Conservation (phyloP, 495 filamentous ascomycete genomes). For the Neurospora sp. region DNA sequence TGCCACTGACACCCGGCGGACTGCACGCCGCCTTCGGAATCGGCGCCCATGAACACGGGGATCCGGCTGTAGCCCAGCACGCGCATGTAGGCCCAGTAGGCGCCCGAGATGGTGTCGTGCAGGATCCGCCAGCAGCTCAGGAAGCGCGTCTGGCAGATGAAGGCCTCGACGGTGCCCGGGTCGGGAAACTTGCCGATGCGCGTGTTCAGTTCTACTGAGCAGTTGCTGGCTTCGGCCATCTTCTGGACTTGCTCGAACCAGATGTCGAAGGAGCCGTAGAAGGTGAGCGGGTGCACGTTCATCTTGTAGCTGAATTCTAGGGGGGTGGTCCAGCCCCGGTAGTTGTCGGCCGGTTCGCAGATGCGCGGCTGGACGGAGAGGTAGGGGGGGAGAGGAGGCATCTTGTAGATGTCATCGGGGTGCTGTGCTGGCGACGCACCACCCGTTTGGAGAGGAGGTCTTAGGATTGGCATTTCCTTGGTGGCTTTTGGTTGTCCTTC, state of each 20-base stretch:
- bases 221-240: constrained; percentile 10
- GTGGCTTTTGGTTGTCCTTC: neutral
- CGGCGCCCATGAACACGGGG: constrained; percentile 7
- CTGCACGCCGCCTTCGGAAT: neutral
- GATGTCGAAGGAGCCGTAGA: constrained; percentile 1
- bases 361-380: constrained; percentile 1
- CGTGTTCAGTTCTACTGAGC: constrained; percentile 7
- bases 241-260: constrained; percentile 10
- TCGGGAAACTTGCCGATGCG: constrained; percentile 10
- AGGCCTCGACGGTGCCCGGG: constrained; percentile 8
- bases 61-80: constrained; percentile 8
- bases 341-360: neutral
- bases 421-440: neutral
- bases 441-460: neutral
- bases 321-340: neutral
- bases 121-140: constrained; percentile 11
- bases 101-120: constrained; percentile 9
- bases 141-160: constrained; percentile 11
- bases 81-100: constrained; percentile 15
- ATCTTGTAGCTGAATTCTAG: constrained; percentile 6
- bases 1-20: constrained; percentile 5
- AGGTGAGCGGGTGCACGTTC: constrained; percentile 5
- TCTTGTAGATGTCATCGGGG: neutral
- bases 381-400: constrained; percentile 5
- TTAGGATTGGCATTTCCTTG: neutral